Evolutionary conservation across 192 early-diverging fungal genomes (phyloP), one percentile per base, ranked within the genome.

Genomic region (Gamsiella multidivaricata): DNA sequence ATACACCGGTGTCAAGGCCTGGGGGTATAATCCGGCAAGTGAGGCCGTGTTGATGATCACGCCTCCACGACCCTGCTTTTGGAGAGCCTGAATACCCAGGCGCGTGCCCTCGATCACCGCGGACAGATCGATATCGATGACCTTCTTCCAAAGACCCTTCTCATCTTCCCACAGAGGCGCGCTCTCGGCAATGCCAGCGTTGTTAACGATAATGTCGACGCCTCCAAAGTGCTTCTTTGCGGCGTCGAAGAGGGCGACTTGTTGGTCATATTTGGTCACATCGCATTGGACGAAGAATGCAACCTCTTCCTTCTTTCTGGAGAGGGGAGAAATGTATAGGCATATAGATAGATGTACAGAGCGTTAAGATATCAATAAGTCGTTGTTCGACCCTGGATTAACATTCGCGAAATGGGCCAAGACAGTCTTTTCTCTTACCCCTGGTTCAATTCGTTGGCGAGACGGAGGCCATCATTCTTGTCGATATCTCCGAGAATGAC

Each of bases 1-100:
- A 73, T 95, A 95, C 9, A 91, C 87, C 2, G 91, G 91, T 43
- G 88, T 86, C 32, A 75, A 74, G 20, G 82, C 66, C n/a, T 81
- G 52, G 1, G 87, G 85, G 54, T 82, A 82, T 23, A 91, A 81
- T 1, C 91, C 94, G 39, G 92, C 91, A 55, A 92, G 83, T 8
- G 91, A 92, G 1, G 94, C 89, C 0, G 90, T 91, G 64, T 93
- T 95, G 42, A 95, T 80, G 45, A 95, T 82, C 9, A 92, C 88
- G 9, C 90, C 93, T 9, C 83, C 84, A n/a, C 42, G 53, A n/a
- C 73, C 60, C 29, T 74, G 79, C 26, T 84, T 74, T 7, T 70
- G 50, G 61, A 93, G 82, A 53, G 89, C 80, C n/a, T 82, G 65
- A 20, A 94, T 76, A 0, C 88, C 94, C 31, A 92, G 62, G 5